Evolutionary conservation across 2,329 filamentous ascomycete species (phyloP).

Genomic region (Penicillium sp.): DNA sequence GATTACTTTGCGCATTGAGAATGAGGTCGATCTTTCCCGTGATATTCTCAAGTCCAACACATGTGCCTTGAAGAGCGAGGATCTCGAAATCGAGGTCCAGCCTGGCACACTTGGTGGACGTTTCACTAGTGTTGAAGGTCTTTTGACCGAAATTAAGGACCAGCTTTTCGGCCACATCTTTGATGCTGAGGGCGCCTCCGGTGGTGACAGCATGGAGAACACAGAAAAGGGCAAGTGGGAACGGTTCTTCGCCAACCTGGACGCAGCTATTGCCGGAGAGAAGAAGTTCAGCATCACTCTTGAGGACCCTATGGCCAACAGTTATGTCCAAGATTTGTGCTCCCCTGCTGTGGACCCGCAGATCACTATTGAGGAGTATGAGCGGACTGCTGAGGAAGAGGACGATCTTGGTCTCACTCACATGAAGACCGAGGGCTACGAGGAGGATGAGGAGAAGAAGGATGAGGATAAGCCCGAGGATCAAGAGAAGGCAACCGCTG

Average conservation of each 20-base stretch:
- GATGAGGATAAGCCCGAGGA: slow-evolving; percentile 38
- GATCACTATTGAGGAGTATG: slow-evolving; percentile 78
- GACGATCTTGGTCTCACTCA: slow-evolving; percentile 88
- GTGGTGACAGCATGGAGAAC: slow-evolving; percentile 75
- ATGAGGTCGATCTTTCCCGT: slow-evolving; percentile 72
- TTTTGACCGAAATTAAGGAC: slow-evolving; percentile 87
- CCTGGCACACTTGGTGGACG: slow-evolving; percentile 72
- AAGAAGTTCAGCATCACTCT: slow-evolving; percentile 80
- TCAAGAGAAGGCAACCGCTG: slow-evolving; percentile 18
- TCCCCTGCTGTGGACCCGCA: slow-evolving; percentile 81
- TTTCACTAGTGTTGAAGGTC: slow-evolving; percentile 94
- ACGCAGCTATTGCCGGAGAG: slow-evolving; percentile 76
- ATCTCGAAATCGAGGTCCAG: slow-evolving; percentile 83
- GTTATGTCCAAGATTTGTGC: slow-evolving; percentile 85
- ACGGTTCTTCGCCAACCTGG: slow-evolving; percentile 74
- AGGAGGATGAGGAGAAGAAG: slow-evolving; percentile 46
- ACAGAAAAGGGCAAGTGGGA: slow-evolving; percentile 73
- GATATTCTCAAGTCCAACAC: slow-evolving; percentile 97
- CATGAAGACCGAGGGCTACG: slow-evolving; percentile 90
- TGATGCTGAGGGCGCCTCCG: slow-evolving; percentile 63
- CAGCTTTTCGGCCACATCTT: slow-evolving; percentile 89
- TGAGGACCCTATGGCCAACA: slow-evolving; percentile 84
- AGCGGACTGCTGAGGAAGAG: slow-evolving; percentile 86
- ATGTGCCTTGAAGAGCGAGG: slow-evolving; percentile 81
- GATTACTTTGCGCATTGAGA: slow-evolving; percentile 74